Evolutionary conservation across 176 grass and related monocot genomes (phyloP), one percentile per base, ranked within the genome.

Genomic region (Aegilops speltoides): DNA sequence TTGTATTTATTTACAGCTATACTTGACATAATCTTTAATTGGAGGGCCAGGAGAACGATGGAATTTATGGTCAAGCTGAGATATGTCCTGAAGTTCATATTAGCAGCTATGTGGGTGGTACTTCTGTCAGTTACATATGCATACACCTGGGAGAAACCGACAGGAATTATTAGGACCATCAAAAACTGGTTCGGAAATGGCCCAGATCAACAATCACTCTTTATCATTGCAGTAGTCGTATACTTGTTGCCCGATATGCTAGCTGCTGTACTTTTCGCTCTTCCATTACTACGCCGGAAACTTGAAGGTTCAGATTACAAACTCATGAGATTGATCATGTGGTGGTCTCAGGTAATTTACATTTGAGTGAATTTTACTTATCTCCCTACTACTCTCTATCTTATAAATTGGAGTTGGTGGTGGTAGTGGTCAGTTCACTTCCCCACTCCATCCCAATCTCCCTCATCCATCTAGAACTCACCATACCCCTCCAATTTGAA

Each of bases 291-390:
- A 26, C 92, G 96, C 28, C 86, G 90, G 15, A 81, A 25, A 68
- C 93, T 98, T 82, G 96, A 98, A 91, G 85, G 88, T 84, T 95
- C 93, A 64, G 65, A 98, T 70, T 81, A 81, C 62, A 87, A 83
- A 64, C 67, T 92, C 54, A 61, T 95, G n/a, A 98, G 82, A 37
- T 37, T 95, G 12, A 89, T 93, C 88, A 95, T 98, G 96, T 98
- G 96, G 96, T 98, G 96, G 96, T 95, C 96, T 84, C 96, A 98
- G 96, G 96, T 98, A 89, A 81, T 64, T 74, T 64, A 31, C 34
- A 61, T 83, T 89, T 25, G 24, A 57, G 40, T 85, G 48, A 77
- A 72, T 72, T 71, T 3, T 63, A 82, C 19, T 46, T 46, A 46
- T 46, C 43, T 46, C 43, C 14, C 43, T 46, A 46, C 12, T 3